Percentiles rank a stretch among this genome's conserved stretches.
Conservation (phyloP, 495 filamentous ascomycete species). For the Penicillium waksmanii region DNA sequence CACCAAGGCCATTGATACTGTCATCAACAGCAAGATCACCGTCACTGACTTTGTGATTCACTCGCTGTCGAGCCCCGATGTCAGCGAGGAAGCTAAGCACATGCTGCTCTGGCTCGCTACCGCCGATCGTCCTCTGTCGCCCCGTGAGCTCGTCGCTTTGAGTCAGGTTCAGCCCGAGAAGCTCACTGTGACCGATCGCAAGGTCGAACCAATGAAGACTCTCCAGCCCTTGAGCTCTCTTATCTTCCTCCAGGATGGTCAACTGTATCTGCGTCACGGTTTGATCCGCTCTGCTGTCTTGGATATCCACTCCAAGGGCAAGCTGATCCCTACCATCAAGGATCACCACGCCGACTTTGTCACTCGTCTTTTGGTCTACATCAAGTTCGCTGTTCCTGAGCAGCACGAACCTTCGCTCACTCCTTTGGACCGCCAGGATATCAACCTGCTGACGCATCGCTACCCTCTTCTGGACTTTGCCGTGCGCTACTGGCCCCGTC, state of each 20-base stretch:
- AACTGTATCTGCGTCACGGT: conserved; percentile 40
- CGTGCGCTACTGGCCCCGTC: conserved; percentile 41
- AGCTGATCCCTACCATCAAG: conserved; percentile 31
- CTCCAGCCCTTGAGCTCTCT: conserved; percentile 34
- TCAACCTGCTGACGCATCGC: conserved; percentile 22
- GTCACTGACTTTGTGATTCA: conserved; percentile 37
- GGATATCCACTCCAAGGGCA: conserved; percentile 35
- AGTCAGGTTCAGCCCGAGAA: conserved; percentile 36
- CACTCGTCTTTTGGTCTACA: conserved; percentile 36
- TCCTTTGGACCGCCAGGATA: conserved; percentile 28
- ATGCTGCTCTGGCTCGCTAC: conserved; percentile 40
- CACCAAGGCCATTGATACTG: conserved; percentile 26
- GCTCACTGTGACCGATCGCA: conserved; percentile 28
- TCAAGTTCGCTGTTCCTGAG: conserved; percentile 30
- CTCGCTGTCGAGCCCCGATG: conserved; percentile 20
- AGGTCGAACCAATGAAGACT: conserved; percentile 22
- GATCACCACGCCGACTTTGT: conserved; percentile 39
- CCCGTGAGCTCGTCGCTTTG: conserved; percentile 32
- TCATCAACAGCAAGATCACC: conserved; percentile 28
- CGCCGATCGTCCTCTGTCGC: conserved; percentile 34
- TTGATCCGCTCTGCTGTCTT: conserved; percentile 35
- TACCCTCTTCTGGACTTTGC: conserved; percentile 41
- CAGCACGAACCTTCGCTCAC: conserved; percentile 35
- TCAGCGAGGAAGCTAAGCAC: conserved; percentile 32
- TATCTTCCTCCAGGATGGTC: conserved; percentile 37